phyloP scores from a whole-genome alignment of 805 yeast species.

The Brettanomyces bruxellensis region DNA sequence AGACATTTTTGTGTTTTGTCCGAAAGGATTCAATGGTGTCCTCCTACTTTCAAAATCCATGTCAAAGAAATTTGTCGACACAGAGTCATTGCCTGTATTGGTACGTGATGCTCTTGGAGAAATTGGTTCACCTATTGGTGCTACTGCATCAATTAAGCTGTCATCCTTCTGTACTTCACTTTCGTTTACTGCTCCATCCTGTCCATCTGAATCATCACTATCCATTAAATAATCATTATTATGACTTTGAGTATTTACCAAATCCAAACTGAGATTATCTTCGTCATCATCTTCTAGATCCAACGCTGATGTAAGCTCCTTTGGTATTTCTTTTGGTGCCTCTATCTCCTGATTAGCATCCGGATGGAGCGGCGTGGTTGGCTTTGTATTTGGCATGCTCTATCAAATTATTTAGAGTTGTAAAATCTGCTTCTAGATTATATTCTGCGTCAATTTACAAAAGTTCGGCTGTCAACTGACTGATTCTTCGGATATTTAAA shows the following conservation, averaged over 20 bases:
- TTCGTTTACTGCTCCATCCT: conserved; percentile 2
- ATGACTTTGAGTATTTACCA: conserved; percentile 3
- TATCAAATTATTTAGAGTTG: neutral
- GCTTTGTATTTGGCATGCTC: conserved; percentile 4
- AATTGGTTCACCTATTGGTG: neutral
- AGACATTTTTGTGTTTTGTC: conserved; percentile 13
- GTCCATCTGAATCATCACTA: conserved; percentile 10
- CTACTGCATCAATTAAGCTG: conserved; percentile 1
- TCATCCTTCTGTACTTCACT: conserved; percentile 3
- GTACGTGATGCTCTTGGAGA: conserved; percentile 1
- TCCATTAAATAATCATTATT: conserved; percentile 13
- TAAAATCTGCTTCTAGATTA: neutral
- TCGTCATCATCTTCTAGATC: conserved; percentile 12
- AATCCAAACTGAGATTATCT: conserved; percentile 4
- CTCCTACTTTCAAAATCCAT: conserved; percentile 15
- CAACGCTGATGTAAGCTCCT: conserved; percentile 16
- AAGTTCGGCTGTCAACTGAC: too few species aligned
- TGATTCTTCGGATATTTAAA: too few species aligned
- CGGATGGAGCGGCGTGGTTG: conserved; percentile 22
- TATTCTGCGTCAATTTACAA: neutral
- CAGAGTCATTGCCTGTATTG: neutral
- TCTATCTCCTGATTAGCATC: conserved; percentile 20
- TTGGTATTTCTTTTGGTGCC: conserved; percentile 11
- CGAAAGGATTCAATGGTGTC: conserved; percentile 23
- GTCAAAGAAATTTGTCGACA: conserved; percentile 7